Evolutionary conservation across 371 early-diverging fungal genomes (phyloP).

Genomic region (Chytridium lagenaria): DNA sequence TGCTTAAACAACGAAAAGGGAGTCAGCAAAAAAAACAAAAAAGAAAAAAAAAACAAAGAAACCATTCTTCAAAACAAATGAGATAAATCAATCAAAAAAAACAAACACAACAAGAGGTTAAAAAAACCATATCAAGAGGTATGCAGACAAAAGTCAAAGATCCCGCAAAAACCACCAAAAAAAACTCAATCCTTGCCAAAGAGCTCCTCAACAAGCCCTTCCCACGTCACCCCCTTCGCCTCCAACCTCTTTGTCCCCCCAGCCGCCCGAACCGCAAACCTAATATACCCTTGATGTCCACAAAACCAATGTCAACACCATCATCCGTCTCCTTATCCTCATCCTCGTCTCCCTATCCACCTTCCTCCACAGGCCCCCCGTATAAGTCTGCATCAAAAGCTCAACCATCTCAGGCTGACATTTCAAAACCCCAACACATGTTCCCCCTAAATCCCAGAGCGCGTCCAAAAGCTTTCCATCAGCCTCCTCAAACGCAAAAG

Average conservation of each 20-base stretch:
- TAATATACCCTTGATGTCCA: slow-evolving; percentile 16
- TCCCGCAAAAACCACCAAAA: neutral
- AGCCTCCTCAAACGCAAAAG: neutral
- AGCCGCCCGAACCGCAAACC: slow-evolving; percentile 10
- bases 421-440: slow-evolving; percentile 21
- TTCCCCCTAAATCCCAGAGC: slow-evolving; percentile 26
- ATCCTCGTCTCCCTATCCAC: neutral
- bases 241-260: slow-evolving; percentile 16
- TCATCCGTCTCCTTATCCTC: slow-evolving; percentile 5
- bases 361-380: slow-evolving; percentile 8
- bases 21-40: neutral
- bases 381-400: slow-evolving; percentile 23
- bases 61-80: neutral
- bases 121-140: no score
- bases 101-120: no score
- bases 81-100: neutral
- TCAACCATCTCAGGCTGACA: slow-evolving; percentile 15
- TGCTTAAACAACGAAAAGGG: neutral
- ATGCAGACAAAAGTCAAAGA: neutral
- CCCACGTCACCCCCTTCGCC: slow-evolving; percentile 4
- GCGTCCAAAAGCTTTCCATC: slow-evolving; percentile 14
- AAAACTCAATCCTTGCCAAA: neutral
- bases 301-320: slow-evolving; percentile 6
- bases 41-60: neutral
- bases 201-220: neutral